phyloP scores from a whole-genome alignment of 805 yeast genomes.

The Saccharomycopsis synnaedendra region DNA sequence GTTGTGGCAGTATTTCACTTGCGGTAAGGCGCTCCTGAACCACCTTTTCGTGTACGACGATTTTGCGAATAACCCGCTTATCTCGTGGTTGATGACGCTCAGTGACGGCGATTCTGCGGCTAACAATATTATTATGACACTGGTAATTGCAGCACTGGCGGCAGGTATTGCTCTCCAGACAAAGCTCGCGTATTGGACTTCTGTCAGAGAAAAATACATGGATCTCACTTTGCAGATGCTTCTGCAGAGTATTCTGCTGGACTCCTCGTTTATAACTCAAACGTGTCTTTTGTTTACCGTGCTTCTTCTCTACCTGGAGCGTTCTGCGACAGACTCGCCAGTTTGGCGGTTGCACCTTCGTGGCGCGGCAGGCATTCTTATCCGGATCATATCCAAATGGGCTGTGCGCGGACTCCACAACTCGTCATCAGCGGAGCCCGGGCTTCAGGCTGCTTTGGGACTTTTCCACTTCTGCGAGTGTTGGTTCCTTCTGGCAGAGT shows the following conservation, averaged over 20 bases:
- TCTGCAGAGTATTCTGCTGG: background rate
- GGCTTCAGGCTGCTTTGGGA: conserved; percentile 8
- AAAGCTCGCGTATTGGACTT: conserved; percentile 5
- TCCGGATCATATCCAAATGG: conserved; percentile 1
- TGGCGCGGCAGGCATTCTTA: conserved; percentile 9
- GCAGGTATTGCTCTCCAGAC: conserved; percentile 6
- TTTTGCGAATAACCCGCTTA: conserved; percentile 3
- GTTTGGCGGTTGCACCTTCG: conserved; percentile 12
- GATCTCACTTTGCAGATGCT: conserved; percentile 1
- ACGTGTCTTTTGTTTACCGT: conserved; percentile 9
- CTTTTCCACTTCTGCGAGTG: conserved; percentile 9
- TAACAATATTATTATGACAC: conserved; percentile 5
- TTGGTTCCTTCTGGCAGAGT: conserved; percentile 11
- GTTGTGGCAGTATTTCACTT: conserved; percentile 6
- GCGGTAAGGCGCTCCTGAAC: conserved; percentile 4
- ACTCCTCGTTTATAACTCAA: conserved; percentile 1
- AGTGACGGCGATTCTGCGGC: background rate
- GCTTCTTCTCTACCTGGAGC: conserved; percentile 6
- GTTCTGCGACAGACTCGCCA: conserved; percentile 6
- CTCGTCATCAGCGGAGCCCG: background rate
- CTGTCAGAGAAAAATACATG: conserved; percentile 6
- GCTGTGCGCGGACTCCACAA: background rate
- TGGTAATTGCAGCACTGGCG: conserved; percentile 6
- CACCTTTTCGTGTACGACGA: conserved; percentile 12
- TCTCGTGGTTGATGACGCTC: conserved; percentile 2